Conservation (phyloP, 768 basidiomycete species). For the Phylloporus rhodoxanthus region DNA sequence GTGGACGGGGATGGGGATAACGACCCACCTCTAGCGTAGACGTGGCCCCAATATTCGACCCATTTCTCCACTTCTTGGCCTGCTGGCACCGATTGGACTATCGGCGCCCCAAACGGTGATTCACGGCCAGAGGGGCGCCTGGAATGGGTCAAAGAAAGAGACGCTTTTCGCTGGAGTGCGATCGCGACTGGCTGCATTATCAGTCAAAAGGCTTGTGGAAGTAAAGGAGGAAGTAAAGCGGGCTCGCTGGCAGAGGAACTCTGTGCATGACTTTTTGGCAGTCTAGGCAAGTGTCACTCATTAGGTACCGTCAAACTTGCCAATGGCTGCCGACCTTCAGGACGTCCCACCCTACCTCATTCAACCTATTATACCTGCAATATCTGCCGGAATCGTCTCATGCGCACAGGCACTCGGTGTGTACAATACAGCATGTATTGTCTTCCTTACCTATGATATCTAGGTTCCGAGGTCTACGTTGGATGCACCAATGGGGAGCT, state of each 20-base stretch:
- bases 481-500: slow-evolving; percentile 84
- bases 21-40: slow-evolving; percentile 52
- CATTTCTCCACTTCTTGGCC: slow-evolving; percentile 43
- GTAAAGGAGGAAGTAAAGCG: slow-evolving; percentile 1
- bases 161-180: slow-evolving; percentile 16
- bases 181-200: slow-evolving; percentile 14
- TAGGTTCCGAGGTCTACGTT: slow-evolving; percentile 81
- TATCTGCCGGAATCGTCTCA: slow-evolving; percentile 24
- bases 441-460: slow-evolving; percentile 3
- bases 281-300: slow-evolving; percentile 3
- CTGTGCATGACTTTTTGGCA: slow-evolving; percentile 16
- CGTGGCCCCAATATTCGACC: slow-evolving; percentile 51
- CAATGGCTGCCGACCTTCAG: slow-evolving; percentile 31
- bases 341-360: slow-evolving; percentile 61
- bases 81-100: slow-evolving; percentile 7
- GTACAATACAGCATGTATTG: slow-evolving; percentile 1
- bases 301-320: slow-evolving; percentile 14
- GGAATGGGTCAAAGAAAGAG: slow-evolving; percentile 13
- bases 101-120: slow-evolving; percentile 9
- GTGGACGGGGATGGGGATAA: neutral
- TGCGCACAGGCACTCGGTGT: slow-evolving; percentile 57
- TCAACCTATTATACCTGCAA: slow-evolving; percentile 40
- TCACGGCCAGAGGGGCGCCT: slow-evolving; percentile 14
- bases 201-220: neutral
- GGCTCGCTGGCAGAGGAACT: slow-evolving; percentile 4